Conservation (phyloP, 495 filamentous ascomycete species). For the Jackrogersella minutella region DNA sequence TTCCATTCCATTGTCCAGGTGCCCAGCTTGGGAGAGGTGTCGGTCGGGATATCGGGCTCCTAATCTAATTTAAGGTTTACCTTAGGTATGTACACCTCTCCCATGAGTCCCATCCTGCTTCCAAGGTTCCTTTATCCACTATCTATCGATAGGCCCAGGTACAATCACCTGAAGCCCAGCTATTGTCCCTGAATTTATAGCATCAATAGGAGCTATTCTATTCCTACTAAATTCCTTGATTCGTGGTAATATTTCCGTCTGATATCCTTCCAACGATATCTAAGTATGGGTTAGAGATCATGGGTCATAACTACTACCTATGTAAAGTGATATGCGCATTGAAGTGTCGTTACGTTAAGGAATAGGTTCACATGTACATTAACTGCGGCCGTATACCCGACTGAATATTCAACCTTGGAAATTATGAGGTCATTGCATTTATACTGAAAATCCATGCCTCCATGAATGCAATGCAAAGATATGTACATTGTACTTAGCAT, state of each 20-base stretch:
- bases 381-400: neutral
- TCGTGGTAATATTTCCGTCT: neutral
- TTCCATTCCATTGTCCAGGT: no score
- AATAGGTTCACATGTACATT: neutral
- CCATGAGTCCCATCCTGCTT: slow-evolving; percentile 19
- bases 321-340: no score
- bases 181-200: neutral
- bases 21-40: no score
- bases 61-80: slow-evolving; percentile 33
- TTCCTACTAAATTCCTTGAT: neutral
- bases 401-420: neutral
- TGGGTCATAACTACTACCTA: neutral
- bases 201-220: neutral
- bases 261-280: neutral
- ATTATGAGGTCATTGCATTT: slow-evolving; percentile 15
- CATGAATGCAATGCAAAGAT: no score
- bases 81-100: neutral
- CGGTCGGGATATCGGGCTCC: slow-evolving; percentile 34
- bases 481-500: neutral
- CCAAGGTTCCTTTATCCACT: slow-evolving; percentile 1
- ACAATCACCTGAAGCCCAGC: neutral
- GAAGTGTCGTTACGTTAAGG: no score
- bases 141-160: slow-evolving; percentile 14
- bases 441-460: neutral
- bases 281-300: neutral